Percentiles rank a stretch among this genome's conserved stretches.
phyloP scores from a whole-genome alignment of 495 filamentous ascomycete genomes.

The Penicillium malachiteum region DNA sequence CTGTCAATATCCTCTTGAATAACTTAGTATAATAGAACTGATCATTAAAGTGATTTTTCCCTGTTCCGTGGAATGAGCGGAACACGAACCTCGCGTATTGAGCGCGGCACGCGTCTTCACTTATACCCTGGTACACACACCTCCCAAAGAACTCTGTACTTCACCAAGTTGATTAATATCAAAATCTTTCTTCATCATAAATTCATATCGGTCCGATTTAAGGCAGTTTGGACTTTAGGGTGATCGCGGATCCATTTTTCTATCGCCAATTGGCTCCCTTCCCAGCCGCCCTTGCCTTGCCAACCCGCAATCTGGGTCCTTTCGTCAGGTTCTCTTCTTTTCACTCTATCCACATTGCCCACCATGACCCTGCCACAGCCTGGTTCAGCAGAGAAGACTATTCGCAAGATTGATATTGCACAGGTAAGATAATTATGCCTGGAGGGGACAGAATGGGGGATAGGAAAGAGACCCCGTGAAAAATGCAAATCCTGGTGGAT shows the following conservation, averaged over 20 bases:
- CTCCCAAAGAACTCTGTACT: background rate
- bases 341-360: constrained; percentile 12
- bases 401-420: constrained; percentile 61
- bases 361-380: constrained; percentile 38
- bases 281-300: constrained; percentile 32
- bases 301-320: constrained; percentile 6
- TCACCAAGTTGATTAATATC: no score
- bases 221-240: constrained; percentile 6
- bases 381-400: constrained; percentile 40
- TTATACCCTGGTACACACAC: background rate
- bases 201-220: no score
- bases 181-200: background rate
- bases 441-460: background rate
- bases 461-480: background rate
- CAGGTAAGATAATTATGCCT: constrained; percentile 59
- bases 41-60: constrained; percentile 2
- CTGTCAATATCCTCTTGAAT: no score
- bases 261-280: constrained; percentile 26
- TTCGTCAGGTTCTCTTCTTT: constrained; percentile 13
- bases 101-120: constrained; percentile 17
- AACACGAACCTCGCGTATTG: constrained; percentile 15
- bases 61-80: constrained; percentile 2
- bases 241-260: constrained; percentile 17
- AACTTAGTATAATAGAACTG: no score
- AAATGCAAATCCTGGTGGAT: background rate